Base-by-base conservation (phyloP, 2,329 filamentous ascomycete genomes). In the Pseudogymnoascus destructans region DNA sequence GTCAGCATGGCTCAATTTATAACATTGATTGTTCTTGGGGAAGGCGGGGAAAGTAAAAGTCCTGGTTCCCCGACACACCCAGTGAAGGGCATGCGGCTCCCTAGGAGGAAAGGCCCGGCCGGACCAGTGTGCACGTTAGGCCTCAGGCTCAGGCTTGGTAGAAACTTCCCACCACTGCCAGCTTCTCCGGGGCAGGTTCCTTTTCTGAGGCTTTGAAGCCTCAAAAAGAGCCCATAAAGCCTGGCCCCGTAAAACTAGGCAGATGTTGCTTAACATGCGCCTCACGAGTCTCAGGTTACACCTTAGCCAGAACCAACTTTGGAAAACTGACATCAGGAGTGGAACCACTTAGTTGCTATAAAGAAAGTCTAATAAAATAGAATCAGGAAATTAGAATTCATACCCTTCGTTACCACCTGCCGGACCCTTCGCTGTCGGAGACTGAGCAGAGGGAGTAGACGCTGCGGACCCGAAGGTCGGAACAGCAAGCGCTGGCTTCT, bases 381-480 rank as follows among this genome's bases (percentile, higher is more conserved):
- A 23, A 25, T 6, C 11, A 10, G 2, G 5, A 17, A 23, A 25
- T 23, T 56, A 46, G n/a, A 58, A n/a, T 10, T 30, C 38, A 38
- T 59, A 46, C n/a, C 32, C 23, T 10, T 38, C 38, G 19, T 58
- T 23, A 2, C 52, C 61, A 58, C 62, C 61, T 9, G 57, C 42
- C 33, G 52, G 52, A 33, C 13, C 33, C 27, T 19, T 33, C 7
- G 27, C 52, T 11, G 30, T 30, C 8, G 52, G 25, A 15, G 33
- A 33, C 52, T 32, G 52, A 19, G 52, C 27, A 7, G 52, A 27
- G n/a, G 33, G 21, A 49, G 54, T 52, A 15, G 63, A 59, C 33
- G 65, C 62, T 21, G 42, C 54, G 33, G 63, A 56, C 32, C 59
- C 54, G 27, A 61, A 63, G 19, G 25, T 59, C 23, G 63, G 64